Conservation (phyloP, 23 red algal species). For the Gracilaria gracilis region DNA sequence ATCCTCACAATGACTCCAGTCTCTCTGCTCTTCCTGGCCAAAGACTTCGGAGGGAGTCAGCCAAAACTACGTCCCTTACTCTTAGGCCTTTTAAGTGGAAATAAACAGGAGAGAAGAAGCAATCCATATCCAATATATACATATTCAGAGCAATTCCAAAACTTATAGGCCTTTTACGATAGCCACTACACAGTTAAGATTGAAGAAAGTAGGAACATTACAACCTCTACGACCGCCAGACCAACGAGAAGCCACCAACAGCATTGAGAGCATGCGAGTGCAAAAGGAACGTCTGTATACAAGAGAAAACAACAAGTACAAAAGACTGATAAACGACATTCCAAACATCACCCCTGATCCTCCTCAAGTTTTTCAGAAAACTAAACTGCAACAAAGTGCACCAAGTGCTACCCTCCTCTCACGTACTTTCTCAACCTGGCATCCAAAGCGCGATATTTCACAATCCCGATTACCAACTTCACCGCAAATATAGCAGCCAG, state of each 20-base stretch:
- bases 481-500: constrained; percentile 52
- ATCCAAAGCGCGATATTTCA: constrained; percentile 76
- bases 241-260: background rate
- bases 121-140: background rate
- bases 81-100: no score
- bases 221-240: background rate
- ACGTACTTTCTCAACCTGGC: constrained; percentile 68
- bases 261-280: background rate
- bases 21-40: no score
- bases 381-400: no score
- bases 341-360: background rate
- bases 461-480: constrained; percentile 53
- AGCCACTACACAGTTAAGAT: constrained; percentile 30
- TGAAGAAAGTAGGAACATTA: constrained; percentile 7
- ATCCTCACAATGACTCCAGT: no score
- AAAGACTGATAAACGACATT: background rate
- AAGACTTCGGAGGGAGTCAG: no score
- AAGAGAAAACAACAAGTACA: background rate
- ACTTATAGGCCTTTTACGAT: constrained; percentile 4
- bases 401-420: background rate
- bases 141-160: constrained; percentile 4
- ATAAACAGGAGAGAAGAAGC: no score
- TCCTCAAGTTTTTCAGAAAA: no score
- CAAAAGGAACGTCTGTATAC: background rate
- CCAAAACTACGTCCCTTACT: no score